Base-by-base conservation (phyloP, 495 filamentous ascomycete genomes). In the Penicillium subrubescens region DNA sequence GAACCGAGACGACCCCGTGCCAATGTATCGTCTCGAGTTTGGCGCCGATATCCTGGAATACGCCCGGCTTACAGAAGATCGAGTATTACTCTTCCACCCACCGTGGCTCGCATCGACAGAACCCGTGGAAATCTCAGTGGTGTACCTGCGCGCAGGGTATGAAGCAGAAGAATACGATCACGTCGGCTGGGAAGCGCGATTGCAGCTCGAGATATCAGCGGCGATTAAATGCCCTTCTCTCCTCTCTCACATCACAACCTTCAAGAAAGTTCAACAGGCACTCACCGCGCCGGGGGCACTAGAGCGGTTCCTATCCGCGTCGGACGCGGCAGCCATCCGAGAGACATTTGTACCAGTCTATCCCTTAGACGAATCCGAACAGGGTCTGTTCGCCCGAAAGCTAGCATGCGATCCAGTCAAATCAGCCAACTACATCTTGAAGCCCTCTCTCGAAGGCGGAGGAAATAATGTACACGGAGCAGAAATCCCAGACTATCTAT, bases 211-310 rank as follows among this genome's bases (percentile, higher is more conserved):
- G 74, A 82, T 84, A 17, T 93, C 90, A 21, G 77, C 77, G 44
- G 91, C 93, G 15, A 93, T 96, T 71, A 92, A 94, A 73, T 97
- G 93, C 64, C 93, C 93, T 0, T 88, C 86, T n/a, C 81, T 96
- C 25, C 81, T 96, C 8, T 89, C 89, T 0, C 93, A 97, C 66
- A 85, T 97, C 3, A 86, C 90, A 2, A 93, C 93, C 37, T 89
- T 90, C 68, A 96, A 97, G 73, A 95, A 94, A 62, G 85, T 96
- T 5, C 93, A 96, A 66, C 92, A 96, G 72, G 88, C 93, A 8
- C 88, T 97, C 17, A 88, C 90, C 14, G 88, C 85, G 7, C 77
- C 82, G 0, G 81, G 84, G 0, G 83, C 84, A 4, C 71, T 96
- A 14, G 80, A 80, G 5, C 83, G 80, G 19, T 96, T 94, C 74